A percentile compares a stretch with the other conserved stretches of the same genome.
Conservation (phyloP, 164 flowering plant genomes). For the Malania oleifera region DNA sequence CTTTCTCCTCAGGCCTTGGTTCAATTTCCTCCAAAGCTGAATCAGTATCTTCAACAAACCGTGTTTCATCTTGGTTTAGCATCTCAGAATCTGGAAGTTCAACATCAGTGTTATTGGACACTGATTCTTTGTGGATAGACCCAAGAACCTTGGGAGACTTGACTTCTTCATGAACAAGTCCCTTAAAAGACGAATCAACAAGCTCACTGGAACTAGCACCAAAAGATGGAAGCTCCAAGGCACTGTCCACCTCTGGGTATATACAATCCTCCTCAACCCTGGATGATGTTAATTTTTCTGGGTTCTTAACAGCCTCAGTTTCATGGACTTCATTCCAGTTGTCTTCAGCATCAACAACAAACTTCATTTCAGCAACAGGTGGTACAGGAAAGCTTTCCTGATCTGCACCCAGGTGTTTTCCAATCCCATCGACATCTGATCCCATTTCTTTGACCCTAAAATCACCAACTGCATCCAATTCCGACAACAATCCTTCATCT, state of each 20-base stretch:
- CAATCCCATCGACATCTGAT: constrained; percentile 9
- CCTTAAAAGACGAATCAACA: neutral
- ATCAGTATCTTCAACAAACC: constrained; percentile 11
- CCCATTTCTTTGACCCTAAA: constrained; percentile 40
- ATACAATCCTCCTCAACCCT: no score
- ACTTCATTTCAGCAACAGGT: neutral
- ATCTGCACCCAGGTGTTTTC: constrained; percentile 3
- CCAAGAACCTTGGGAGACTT: neutral
- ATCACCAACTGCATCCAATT: constrained; percentile 72
- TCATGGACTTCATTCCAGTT: neutral
- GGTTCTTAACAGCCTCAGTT: neutral
- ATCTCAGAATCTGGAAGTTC: constrained; percentile 7
- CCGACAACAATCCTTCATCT: constrained; percentile 54
- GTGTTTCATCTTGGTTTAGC: constrained; percentile 5
- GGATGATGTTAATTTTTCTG: neutral
- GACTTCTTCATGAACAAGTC: neutral
- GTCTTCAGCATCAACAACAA: neutral
- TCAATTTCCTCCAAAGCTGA: constrained; percentile 6
- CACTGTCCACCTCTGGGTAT: no score
- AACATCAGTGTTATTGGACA: constrained; percentile 2
- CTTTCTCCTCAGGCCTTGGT: no score
- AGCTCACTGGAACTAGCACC: neutral
- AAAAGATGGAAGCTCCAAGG: neutral
- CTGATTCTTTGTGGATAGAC: neutral
- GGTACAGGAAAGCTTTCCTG: constrained; percentile 1